Conservation (phyloP, 2,329 filamentous ascomycete species). For the Pseudomassariella vexata region DNA sequence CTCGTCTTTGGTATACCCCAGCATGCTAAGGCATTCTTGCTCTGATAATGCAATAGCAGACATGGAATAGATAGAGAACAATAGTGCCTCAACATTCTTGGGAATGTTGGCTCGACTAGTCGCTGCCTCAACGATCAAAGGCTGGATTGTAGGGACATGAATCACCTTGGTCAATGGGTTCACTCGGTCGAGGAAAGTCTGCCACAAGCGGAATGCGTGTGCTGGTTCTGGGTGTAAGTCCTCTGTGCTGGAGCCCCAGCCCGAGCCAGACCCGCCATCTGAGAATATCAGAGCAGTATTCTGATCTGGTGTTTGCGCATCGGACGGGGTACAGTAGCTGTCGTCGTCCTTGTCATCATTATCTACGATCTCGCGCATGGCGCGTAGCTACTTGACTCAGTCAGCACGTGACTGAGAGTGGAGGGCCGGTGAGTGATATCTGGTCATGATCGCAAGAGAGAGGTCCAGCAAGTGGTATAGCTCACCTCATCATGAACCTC, state of each 20-base stretch:
- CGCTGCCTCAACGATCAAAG: conserved; percentile 57
- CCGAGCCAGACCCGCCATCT: conserved; percentile 32
- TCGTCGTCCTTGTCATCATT: conserved; percentile 44
- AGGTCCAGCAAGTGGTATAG: conserved; percentile 6
- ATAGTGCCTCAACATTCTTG: conserved; percentile 52
- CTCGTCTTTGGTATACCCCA: conserved; percentile 43
- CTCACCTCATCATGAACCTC: conserved; percentile 52
- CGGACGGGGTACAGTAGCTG: conserved; percentile 28
- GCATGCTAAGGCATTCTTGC: conserved; percentile 47
- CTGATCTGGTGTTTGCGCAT: conserved; percentile 44
- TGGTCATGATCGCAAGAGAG: neutral
- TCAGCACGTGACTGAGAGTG: no score
- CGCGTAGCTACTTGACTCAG: conserved; percentile 41
- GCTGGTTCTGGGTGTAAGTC: conserved; percentile 59
- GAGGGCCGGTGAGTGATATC: conserved; percentile 4
- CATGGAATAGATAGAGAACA: conserved; percentile 62
- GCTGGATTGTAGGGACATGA: conserved; percentile 65
- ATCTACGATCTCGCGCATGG: conserved; percentile 55
- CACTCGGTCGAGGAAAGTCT: conserved; percentile 67
- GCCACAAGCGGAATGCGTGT: conserved; percentile 68
- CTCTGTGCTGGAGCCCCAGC: conserved; percentile 32
- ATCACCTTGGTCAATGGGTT: conserved; percentile 56
- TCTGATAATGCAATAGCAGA: conserved; percentile 50
- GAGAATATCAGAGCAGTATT: conserved; percentile 45
- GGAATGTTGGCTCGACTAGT: conserved; percentile 49